phyloP scores from a whole-genome alignment of 306 rosid species.

The Acacia melanoxylon region DNA sequence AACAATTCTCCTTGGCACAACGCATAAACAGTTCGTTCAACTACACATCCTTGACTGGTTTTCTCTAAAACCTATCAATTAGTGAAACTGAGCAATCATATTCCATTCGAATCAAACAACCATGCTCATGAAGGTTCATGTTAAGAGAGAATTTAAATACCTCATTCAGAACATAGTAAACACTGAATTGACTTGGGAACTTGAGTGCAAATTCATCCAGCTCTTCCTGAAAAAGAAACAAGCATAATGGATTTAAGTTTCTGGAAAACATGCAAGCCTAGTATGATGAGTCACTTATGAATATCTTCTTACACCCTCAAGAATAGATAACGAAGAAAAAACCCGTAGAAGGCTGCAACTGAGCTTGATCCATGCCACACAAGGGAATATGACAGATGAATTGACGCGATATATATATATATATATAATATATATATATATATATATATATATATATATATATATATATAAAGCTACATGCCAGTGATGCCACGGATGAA shows the following conservation, averaged over 20 bases:
- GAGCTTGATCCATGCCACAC: background rate
- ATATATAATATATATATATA: too few species aligned
- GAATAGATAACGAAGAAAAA: background rate
- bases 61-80: background rate
- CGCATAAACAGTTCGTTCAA: background rate
- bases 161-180: constrained; percentile 67
- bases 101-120: background rate
- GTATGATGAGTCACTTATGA: background rate
- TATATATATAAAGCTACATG: too few species aligned
- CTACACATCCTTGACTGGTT: background rate
- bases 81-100: background rate
- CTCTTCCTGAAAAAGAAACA: constrained; percentile 55
- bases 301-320: background rate
- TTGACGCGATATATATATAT: too few species aligned
- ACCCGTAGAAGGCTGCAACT: background rate
- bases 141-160: constrained; percentile 19
- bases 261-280: background rate
- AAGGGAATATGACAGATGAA: too few species aligned
- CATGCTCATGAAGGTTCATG: background rate
- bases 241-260: background rate
- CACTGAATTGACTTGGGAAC: constrained; percentile 53
- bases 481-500: background rate
- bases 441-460: too few species aligned
- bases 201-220: constrained; percentile 56
- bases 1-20: background rate